phyloP scores from a whole-genome alignment of 441 rosid species.

The Codiaeum variegatum region DNA sequence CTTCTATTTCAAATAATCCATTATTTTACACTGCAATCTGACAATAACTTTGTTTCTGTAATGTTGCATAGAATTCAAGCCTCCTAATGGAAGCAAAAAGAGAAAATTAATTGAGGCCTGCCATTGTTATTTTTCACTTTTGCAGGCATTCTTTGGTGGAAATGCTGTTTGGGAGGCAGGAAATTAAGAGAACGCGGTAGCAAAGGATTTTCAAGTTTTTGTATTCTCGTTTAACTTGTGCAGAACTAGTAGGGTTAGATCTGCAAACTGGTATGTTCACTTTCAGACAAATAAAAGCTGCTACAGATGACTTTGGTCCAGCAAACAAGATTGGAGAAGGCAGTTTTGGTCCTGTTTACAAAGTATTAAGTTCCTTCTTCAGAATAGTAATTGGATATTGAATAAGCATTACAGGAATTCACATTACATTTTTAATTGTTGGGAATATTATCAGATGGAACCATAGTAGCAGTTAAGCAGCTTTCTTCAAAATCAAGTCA shows the following conservation, averaged over 20 bases:
- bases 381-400: background rate
- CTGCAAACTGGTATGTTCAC: constrained; percentile 19
- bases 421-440: constrained; percentile 15
- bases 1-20: background rate
- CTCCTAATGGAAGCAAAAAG: constrained; percentile 1
- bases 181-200: constrained; percentile 16
- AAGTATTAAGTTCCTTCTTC: background rate
- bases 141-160: constrained; percentile 11
- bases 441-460: constrained; percentile 54
- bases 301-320: constrained; percentile 9
- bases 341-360: constrained; percentile 12
- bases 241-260: constrained; percentile 22
- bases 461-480: constrained; percentile 58
- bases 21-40: background rate
- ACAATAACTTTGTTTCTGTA: background rate
- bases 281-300: constrained; percentile 14
- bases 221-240: background rate
- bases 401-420: no score
- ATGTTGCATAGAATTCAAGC: constrained; percentile 14
- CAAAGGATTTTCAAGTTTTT: background rate
- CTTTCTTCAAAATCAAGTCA: constrained; percentile 66
- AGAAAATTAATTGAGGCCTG: background rate
- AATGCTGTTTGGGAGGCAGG: constrained; percentile 5
- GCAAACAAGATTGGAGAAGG: constrained; percentile 19
- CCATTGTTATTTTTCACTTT: constrained; percentile 3